These are phyloP conservation scores for Agaricus sinodeliciosus DNA, from an alignment of 768 basidiomycete genomes.

Conservation along the genomic window DNA sequence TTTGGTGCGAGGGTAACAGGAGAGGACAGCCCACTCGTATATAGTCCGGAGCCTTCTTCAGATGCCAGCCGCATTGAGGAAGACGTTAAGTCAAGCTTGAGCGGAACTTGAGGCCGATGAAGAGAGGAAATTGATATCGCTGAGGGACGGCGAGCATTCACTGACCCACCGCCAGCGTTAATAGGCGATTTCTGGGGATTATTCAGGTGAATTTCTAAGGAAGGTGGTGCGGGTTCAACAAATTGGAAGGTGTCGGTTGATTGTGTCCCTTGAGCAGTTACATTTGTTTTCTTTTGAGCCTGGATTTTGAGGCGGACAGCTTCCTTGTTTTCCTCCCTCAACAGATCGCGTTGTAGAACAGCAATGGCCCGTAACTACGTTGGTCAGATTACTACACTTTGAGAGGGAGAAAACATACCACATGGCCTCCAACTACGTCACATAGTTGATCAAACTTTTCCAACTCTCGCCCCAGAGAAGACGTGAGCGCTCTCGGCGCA, in stretches of 20 bases:
- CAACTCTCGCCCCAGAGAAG: constrained; percentile 63
- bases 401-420: constrained; percentile 37
- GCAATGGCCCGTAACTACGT: constrained; percentile 65
- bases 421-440: constrained; percentile 66
- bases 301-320: constrained; percentile 10
- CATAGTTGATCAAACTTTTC: constrained; percentile 79
- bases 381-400: not conserved
- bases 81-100: constrained; percentile 79
- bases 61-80: constrained; percentile 57
- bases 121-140: constrained; percentile 78
- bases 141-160: constrained; percentile 42
- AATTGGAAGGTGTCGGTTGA: constrained; percentile 3
- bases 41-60: constrained; percentile 56
- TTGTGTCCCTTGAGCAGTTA: constrained; percentile 14
- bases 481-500: constrained; percentile 55
- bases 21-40: constrained; percentile 58
- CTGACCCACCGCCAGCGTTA: constrained; percentile 32
- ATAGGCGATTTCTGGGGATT: constrained; percentile 26
- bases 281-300: constrained; percentile 25
- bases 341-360: constrained; percentile 64
- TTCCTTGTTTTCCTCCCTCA: constrained; percentile 43
- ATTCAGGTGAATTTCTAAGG: constrained; percentile 15
- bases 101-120: constrained; percentile 61
- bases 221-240: constrained; percentile 6
- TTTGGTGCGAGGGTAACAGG: constrained; percentile 80